These are phyloP conservation scores for Panicum virgatum DNA, from an alignment of 202 grass and related monocot genomes.

Conservation along the genomic window DNA sequence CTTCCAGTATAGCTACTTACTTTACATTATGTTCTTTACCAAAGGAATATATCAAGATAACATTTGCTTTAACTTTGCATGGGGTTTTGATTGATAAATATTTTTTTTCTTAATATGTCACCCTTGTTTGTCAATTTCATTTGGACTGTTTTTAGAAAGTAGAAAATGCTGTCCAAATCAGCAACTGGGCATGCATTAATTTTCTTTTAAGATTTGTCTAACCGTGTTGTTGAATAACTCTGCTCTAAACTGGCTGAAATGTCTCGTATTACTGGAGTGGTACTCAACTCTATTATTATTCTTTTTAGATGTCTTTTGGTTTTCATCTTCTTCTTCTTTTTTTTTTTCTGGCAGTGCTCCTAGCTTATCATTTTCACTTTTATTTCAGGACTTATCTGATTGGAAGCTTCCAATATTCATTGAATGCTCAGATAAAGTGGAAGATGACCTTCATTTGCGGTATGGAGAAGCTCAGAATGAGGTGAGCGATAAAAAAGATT, in stretches of 20 bases:
- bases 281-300: too few species aligned
- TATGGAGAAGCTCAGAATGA: too few species aligned
- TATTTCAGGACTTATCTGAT: too few species aligned
- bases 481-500: too few species aligned
- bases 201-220: slow-evolving; percentile 29
- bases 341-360: too few species aligned
- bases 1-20: background rate
- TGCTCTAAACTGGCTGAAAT: slow-evolving; percentile 31
- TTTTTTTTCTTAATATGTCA: background rate
- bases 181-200: slow-evolving; percentile 53
- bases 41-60: background rate
- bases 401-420: too few species aligned
- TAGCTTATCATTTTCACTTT: too few species aligned
- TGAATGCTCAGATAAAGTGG: too few species aligned
- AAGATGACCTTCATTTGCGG: too few species aligned
- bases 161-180: slow-evolving; percentile 43
- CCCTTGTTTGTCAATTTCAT: too few species aligned
- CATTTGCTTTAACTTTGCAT: background rate
- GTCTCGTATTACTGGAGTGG: slow-evolving; percentile 50
- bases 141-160: slow-evolving; percentile 51
- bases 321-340: too few species aligned
- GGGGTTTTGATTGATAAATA: background rate
- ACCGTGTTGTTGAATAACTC: background rate
- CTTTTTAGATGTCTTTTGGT: too few species aligned
- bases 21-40: background rate